Evolutionary conservation across 768 basidiomycete species (phyloP).

Genomic region (Kwoniella sp.): DNA sequence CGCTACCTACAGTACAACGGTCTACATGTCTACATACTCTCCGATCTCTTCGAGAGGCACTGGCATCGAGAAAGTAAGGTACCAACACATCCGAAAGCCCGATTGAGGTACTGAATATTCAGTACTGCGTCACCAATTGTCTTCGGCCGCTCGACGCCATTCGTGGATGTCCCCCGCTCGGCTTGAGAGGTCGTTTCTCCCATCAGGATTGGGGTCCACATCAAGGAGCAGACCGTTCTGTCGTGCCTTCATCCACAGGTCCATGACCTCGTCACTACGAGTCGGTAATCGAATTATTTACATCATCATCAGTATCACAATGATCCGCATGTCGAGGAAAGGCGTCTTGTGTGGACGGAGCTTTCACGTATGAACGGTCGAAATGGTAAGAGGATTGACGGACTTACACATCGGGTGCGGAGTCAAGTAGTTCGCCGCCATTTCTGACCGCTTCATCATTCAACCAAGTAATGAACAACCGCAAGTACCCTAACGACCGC

Average conservation of each 20-base stretch:
- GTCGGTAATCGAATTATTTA: no score
- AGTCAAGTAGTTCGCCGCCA: conserved; percentile 19
- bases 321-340: no score
- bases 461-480: conserved; percentile 20
- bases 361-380: not conserved
- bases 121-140: not conserved
- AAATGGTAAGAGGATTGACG: not conserved
- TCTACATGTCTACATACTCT: no score
- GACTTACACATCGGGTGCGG: conserved; percentile 27
- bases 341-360: no score
- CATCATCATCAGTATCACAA: conserved; percentile 5
- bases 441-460: conserved; percentile 13
- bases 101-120: no score
- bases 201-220: conserved; percentile 13
- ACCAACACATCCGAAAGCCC: no score
- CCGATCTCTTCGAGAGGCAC: no score
- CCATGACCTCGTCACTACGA: conserved; percentile 16
- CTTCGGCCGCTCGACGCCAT: not conserved
- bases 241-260: conserved; percentile 22
- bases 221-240: not conserved
- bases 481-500: conserved; percentile 5
- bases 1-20: no score
- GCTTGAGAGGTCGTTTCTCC: conserved; percentile 9
- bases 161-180: not conserved
- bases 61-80: no score